Base-by-base conservation (phyloP, 108 stramenopile species). In the Cyclotella cryptica region DNA sequence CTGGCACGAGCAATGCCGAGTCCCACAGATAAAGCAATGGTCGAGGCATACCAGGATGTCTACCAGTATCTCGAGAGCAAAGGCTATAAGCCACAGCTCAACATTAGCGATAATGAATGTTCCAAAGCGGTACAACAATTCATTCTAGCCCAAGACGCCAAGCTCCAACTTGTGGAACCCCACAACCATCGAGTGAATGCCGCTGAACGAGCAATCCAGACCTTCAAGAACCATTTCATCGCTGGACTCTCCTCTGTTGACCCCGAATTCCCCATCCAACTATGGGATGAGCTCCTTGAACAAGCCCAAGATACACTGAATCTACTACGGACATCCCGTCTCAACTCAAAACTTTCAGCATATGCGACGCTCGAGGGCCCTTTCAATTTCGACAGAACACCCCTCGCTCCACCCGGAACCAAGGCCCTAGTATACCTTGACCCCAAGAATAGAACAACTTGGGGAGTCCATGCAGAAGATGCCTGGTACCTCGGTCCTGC, bases 281-380 rank as follows among this genome's bases (percentile, higher is more conserved):
- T 72, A 24, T 84, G 78, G 86, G 73, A 64, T 43, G 21, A 69
- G 13, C 63, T 83, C 13, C 22, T 88, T 17, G 68, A 29, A 46
- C 30, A 66, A 81, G 63, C 29, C 2, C 39, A 63, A 63, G 10
- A 41, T 11, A 69, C 76, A 10, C 29, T 87, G 14, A 84, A 87
- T 71, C 51, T 84, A 10, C 55, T 84, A 9, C 75, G 87, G 1
- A 24, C 30, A 14, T 78, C 80, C 1, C 75, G 80, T 10, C 19
- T 78, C 46, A 74, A 87, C 43, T 76, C 83, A 45, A 68, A 66
- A 35, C 44, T 78, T 15, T 87, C 87, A 12, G 84, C 87, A 10
- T 71, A 74, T 43, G 64, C 67, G 3, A 30, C 45, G 26, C 47
- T 81, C 18, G 24, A 74, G 22, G 80, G 80, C 3, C 42, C 26